Evolutionary conservation across 2,329 filamentous ascomycete genomes (phyloP), one percentile per base, ranked within the genome.

Genomic region (Ceratocystis colombiana): DNA sequence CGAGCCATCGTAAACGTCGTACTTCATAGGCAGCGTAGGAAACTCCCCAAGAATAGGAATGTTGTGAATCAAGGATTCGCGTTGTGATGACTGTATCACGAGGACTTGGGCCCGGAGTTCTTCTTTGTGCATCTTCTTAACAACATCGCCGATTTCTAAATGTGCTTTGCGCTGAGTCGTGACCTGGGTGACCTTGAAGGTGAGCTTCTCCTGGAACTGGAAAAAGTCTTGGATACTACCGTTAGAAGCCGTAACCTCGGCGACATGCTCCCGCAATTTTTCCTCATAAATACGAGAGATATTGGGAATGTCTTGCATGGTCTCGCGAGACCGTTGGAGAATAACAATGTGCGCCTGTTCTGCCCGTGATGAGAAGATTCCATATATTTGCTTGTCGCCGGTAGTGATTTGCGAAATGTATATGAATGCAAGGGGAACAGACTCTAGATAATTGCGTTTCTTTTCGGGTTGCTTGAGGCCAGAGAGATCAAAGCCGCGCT

Each of bases 381-480:
- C 92, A 74, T 96, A 97, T 64, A 99, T 87, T 72, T 99, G 92
- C 45, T 90, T 84, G 67, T 99, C 93, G 2, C 92, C 91, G 12
- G 91, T 87, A 57, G 88, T 87, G 72, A 99, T 88, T 75, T 99
- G 94, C 67, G 96, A 96, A 33, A 99, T 79, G 73, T 94, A 96
- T 65, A 97, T 81, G 73, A 96, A 99, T 22, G 86, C 87, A 73
- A 97, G 80, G 0, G 84, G 80, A 0, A 87, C 84, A 1, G 87
- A 82, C 20, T 87, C 83, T 1, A 99, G 84, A 72, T 99, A 99
- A 0, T 87, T 77, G 45, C 73, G 78, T 0, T 77, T 79, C 72
- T 90, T 88, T 0, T 81, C 75, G 0, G 86, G 83, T 20, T 86
- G 84, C 70, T 86, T 85, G 57, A 99, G 77, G 5, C 89, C 83